Conservation (phyloP, 352 stramenopile genomes). For the Pythium brassicae region DNA sequence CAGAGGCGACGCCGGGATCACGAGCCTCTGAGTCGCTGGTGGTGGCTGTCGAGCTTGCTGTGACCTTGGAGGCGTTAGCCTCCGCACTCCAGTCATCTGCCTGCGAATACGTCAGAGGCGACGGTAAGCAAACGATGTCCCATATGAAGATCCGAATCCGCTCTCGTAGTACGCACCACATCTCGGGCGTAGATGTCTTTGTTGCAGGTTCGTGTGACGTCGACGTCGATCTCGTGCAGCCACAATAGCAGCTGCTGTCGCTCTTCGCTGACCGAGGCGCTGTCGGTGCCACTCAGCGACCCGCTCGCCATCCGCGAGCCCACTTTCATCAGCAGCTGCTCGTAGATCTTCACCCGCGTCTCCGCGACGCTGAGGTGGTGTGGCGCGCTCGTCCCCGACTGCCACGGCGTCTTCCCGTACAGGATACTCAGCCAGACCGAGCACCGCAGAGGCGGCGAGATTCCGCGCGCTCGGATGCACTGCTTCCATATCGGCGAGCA, state of each 20-base stretch:
- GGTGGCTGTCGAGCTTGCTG: not conserved
- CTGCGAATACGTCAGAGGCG: not conserved
- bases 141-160: not conserved
- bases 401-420: constrained; percentile 57
- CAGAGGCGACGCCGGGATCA: not conserved
- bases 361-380: constrained; percentile 37
- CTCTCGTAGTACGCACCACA: constrained; percentile 9
- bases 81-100: constrained; percentile 10
- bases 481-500: constrained; percentile 73
- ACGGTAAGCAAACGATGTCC: not conserved
- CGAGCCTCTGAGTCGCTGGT: not conserved
- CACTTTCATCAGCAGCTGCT: constrained; percentile 59
- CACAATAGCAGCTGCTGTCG: constrained; percentile 51
- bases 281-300: constrained; percentile 2
- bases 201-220: constrained; percentile 71
- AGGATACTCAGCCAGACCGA: constrained; percentile 64
- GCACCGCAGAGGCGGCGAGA: constrained; percentile 40
- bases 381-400: constrained; percentile 23
- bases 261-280: constrained; percentile 28
- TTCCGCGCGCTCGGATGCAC: constrained; percentile 49
- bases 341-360: constrained; percentile 52
- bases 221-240: constrained; percentile 81
- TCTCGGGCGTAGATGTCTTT: constrained; percentile 42
- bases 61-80: not conserved
- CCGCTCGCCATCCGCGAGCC: constrained; percentile 33